phyloP scores from a whole-genome alignment of 2,329 filamentous ascomycete genomes.

The Cladophialophora yegresii region DNA sequence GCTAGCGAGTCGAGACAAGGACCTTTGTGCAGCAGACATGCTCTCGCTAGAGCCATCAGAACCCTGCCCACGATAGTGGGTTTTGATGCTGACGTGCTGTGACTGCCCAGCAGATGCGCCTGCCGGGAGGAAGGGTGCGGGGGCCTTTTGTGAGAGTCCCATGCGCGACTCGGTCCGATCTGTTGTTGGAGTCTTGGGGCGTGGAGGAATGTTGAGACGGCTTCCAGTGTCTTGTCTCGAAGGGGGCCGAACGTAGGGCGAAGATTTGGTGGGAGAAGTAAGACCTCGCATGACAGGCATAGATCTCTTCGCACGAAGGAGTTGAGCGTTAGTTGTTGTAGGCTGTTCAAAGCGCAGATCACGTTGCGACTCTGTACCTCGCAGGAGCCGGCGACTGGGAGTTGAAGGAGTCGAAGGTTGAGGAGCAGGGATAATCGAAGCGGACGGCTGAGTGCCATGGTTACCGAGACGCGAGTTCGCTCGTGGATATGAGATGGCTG shows the following conservation, averaged over 20 bases:
- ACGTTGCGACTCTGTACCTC: conserved; percentile 44
- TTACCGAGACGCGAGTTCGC: conserved; percentile 66
- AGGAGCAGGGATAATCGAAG: conserved; percentile 61
- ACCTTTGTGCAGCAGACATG: conserved; percentile 45
- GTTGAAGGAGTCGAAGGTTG: conserved; percentile 61
- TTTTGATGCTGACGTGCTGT: conserved; percentile 74
- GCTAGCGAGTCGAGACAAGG: conserved; percentile 46
- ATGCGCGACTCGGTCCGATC: conserved; percentile 56
- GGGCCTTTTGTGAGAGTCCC: conserved; percentile 57
- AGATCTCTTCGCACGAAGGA: conserved; percentile 62
- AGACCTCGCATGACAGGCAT: conserved; percentile 59
- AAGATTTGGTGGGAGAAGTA: conserved; percentile 39
- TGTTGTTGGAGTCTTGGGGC: conserved; percentile 68
- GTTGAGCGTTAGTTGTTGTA: conserved; percentile 56
- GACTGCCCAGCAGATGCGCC: conserved; percentile 72
- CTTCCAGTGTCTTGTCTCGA: conserved; percentile 44
- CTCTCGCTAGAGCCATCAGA: conserved; percentile 68
- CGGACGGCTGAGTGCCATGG: conserved; percentile 69
- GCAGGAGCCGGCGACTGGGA: conserved; percentile 63
- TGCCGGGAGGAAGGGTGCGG: conserved; percentile 75
- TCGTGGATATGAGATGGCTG: conserved; percentile 65
- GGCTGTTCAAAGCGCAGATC: conserved; percentile 47
- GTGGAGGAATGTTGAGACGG: conserved; percentile 42
- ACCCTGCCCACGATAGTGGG: conserved; percentile 74
- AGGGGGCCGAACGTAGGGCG: conserved; percentile 44